phyloP scores from a whole-genome alignment of 2,329 filamentous ascomycete genomes.

The Fusarium mexicanum region DNA sequence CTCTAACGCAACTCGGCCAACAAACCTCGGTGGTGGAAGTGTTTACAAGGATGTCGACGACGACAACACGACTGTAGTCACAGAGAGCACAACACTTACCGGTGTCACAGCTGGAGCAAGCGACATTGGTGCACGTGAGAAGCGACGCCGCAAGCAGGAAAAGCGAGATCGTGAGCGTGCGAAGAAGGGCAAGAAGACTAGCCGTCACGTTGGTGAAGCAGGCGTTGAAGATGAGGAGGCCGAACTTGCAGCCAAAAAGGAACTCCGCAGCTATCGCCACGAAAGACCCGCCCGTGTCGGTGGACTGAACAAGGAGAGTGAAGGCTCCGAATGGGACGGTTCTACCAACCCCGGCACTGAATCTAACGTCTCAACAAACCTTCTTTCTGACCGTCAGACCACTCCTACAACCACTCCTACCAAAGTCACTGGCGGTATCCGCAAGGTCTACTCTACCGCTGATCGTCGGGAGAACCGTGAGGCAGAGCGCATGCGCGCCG shows the following conservation, averaged over 20 bases:
- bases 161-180: constrained; percentile 54
- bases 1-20: constrained; percentile 82
- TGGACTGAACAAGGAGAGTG: constrained; percentile 84
- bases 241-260: constrained; percentile 70
- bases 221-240: constrained; percentile 71
- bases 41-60: constrained; percentile 77
- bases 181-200: constrained; percentile 57
- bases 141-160: constrained; percentile 63
- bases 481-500: constrained; percentile 63
- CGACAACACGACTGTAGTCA: constrained; percentile 57
- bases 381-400: constrained; percentile 66
- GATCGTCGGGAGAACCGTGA: constrained; percentile 64
- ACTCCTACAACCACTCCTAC: constrained; percentile 65
- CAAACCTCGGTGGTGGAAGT: constrained; percentile 86
- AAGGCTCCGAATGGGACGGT: constrained; percentile 83
- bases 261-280: constrained; percentile 84
- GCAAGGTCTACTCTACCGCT: constrained; percentile 70
- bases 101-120: constrained; percentile 68
- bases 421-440: constrained; percentile 56
- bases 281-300: constrained; percentile 89
- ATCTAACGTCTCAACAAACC: constrained; percentile 70
- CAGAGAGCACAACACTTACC: constrained; percentile 57
- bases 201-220: constrained; percentile 63
- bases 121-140: constrained; percentile 65
- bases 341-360: constrained; percentile 70